Evolutionary conservation across 75 land plant species (phyloP), one percentile per base, ranked within the genome.

Genomic region (Picea glauca): DNA sequence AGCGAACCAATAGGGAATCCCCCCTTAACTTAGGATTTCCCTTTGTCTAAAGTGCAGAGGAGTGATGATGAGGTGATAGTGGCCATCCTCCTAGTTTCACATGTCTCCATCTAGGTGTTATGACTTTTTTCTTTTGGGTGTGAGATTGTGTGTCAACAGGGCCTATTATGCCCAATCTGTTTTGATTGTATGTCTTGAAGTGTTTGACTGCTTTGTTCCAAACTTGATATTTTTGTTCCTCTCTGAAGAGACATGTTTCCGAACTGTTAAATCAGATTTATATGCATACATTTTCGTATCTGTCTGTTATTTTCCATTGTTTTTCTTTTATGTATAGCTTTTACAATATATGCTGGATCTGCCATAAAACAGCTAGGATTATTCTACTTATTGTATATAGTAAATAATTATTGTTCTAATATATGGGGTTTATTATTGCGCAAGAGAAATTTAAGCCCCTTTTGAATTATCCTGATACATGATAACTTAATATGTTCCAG

Each of bases 401-500:
- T 70, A 40, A 5, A 50, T 50, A 70, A 40, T 70, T 20, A 70
- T 43, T 70, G 40, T 67, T 40, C 72, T 67, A 18, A 40, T 40
- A 40, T 40, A 40, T 40, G 43, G 43, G 43, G 8, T 67, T 67
- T 35, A 40, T 67, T 35, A 40, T 43, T 70, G 20, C 15, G 18
- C 54, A 70, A 43, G 50, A n/a, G 23, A 70, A 38, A 68, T 38
- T 33, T 43, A 70, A 38, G 4, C 2, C 73, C 20, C 73, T 70
- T 35, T 43, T 20, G 54, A 43, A n/a, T 23, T 70, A 13, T 3
- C 54, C 54, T 40, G 50, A 70, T 70, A 38, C n/a, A 70, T 43
- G 73, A 17, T 50, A 50, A 50, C 56, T 50, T 50, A 50, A 50
- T 50, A 50, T 62, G 21, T 84, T 76, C 13, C 89, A 95, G 99